Conservation (phyloP, 2,329 filamentous ascomycete genomes). For the Lachnellula arida region DNA sequence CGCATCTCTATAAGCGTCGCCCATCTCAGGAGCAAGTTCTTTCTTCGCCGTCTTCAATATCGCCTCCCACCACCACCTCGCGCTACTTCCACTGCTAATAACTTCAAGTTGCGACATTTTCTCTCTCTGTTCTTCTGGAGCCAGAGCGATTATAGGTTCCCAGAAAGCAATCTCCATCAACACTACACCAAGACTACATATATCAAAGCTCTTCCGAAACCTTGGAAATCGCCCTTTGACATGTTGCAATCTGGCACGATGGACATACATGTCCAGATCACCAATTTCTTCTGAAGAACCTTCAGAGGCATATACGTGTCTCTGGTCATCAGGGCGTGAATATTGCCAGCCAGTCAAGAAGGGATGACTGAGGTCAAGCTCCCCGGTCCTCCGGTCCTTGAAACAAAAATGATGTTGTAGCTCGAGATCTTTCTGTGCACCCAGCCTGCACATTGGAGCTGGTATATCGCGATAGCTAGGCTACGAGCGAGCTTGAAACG, state of each 20-base stretch:
- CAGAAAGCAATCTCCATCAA: neutral
- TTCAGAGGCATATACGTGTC: neutral
- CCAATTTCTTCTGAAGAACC: neutral
- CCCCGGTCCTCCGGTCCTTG: neutral
- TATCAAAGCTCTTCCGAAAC: neutral
- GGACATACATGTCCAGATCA: neutral
- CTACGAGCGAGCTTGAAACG: neutral
- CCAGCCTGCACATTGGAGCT: conserved; percentile 2
- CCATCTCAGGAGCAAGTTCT: neutral
- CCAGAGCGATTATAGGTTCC: neutral
- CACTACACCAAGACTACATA: neutral
- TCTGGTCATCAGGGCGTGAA: conserved; percentile 1
- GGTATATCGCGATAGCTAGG: neutral
- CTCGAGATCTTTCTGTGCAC: conserved; percentile 1
- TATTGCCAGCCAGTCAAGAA: conserved; percentile 7
- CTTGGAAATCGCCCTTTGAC: neutral
- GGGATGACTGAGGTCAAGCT: conserved; percentile 1
- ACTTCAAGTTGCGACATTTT: neutral
- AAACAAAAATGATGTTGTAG: conserved; percentile 2
- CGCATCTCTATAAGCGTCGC: neutral
- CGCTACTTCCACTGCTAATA: neutral
- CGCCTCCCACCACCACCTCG: neutral
- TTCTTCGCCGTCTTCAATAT: neutral
- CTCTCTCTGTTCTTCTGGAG: neutral
- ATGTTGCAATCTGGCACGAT: neutral